A percentile compares a stretch with the other conserved stretches of the same genome.
These are phyloP conservation scores for Potentilla sterilis DNA, from an alignment of 306 rosid species.

Conservation along the genomic window DNA sequence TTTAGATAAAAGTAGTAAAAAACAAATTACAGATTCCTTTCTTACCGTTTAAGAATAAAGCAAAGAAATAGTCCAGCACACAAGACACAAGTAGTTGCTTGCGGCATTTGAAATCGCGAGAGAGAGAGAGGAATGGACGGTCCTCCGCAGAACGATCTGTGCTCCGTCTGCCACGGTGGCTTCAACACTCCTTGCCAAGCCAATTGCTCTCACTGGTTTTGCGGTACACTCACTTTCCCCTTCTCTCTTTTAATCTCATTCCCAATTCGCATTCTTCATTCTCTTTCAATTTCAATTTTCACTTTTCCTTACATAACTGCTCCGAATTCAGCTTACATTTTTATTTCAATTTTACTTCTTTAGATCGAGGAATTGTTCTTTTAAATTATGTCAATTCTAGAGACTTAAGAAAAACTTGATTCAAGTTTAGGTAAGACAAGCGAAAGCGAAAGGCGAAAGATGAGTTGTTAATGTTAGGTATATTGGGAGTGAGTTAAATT, in stretches of 20 bases:
- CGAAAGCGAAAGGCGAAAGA: neutral
- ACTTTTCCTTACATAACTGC: neutral
- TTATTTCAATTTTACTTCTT: neutral
- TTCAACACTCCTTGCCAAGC: conserved; percentile 81
- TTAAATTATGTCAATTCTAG: too few relatives aligned
- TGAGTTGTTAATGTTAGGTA: neutral
- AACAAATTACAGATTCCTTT: too few relatives aligned
- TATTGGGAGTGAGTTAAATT: neutral
- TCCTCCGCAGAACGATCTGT: conserved; percentile 69
- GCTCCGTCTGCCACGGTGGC: conserved; percentile 72
- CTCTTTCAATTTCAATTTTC: neutral
- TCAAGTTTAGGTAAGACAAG: neutral
- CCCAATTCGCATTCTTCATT: neutral
- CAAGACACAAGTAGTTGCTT: too few relatives aligned
- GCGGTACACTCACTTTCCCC: conserved; percentile 38
- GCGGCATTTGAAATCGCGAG: neutral
- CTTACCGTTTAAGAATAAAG: neutral
- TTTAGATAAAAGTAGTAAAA: too few relatives aligned
- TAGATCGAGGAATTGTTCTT: neutral
- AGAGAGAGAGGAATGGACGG: conserved; percentile 40
- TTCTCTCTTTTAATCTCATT: neutral
- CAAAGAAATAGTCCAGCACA: too few relatives aligned
- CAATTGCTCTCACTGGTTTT: conserved; percentile 97
- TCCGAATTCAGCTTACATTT: neutral
- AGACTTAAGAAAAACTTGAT: neutral